phyloP scores from a whole-genome alignment of 2,329 filamentous ascomycete genomes.

The Trichoderma koningiopsis region DNA sequence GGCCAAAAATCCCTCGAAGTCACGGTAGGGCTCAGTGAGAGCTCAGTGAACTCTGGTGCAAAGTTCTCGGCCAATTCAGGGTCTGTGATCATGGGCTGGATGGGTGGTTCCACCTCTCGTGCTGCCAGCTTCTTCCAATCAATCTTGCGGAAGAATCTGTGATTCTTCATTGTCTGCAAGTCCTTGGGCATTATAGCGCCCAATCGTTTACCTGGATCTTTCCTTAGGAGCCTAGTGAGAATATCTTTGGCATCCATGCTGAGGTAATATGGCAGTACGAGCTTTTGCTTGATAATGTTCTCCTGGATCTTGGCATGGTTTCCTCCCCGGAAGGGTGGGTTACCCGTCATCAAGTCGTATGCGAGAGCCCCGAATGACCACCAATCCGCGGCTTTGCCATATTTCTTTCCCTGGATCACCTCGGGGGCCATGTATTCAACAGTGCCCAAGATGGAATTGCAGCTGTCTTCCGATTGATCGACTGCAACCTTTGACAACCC shows the following conservation, averaged over 20 bases:
- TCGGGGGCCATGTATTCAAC: conserved; percentile 99
- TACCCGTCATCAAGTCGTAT: conserved; percentile 89
- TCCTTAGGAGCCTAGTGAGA: conserved; percentile 83
- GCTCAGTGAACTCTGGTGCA: conserved; percentile 82
- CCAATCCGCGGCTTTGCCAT: conserved; percentile 96
- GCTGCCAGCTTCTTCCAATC: conserved; percentile 87
- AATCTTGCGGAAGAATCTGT: conserved; percentile 96
- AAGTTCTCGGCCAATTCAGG: conserved; percentile 98
- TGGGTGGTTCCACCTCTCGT: conserved; percentile 83
- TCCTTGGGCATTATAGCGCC: conserved; percentile 90
- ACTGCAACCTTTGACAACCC: conserved; percentile 93
- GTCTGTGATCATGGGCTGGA: conserved; percentile 91
- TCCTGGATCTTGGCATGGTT: conserved; percentile 96
- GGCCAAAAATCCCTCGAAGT: conserved; percentile 48
- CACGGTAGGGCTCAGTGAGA: conserved; percentile 75
- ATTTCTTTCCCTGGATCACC: conserved; percentile 82
- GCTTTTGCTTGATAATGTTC: conserved; percentile 92
- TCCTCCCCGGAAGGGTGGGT: conserved; percentile 84
- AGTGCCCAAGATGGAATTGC: conserved; percentile 90
- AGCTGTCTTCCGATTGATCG: conserved; percentile 63
- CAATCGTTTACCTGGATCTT: conserved; percentile 88
- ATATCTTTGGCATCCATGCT: conserved; percentile 92
- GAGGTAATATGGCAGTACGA: conserved; percentile 86
- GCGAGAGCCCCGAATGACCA: conserved; percentile 95
- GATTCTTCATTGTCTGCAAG: conserved; percentile 79